Evolutionary conservation across 2,329 filamentous ascomycete genomes (phyloP), one percentile per base, ranked within the genome.

Genomic region (Plectosphaerella plurivora): DNA sequence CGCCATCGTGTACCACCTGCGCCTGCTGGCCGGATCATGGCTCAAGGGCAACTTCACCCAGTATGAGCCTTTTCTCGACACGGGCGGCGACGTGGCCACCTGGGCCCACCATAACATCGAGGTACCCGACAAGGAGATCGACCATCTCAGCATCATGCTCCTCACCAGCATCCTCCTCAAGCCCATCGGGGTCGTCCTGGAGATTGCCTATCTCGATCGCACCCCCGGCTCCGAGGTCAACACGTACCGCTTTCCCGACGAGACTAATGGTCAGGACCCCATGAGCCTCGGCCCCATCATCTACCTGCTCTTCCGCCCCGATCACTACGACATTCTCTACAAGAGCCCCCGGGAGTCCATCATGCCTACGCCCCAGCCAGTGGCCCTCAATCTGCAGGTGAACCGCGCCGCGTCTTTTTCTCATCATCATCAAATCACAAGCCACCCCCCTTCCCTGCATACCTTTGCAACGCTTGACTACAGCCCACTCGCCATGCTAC

Each of bases 261-360:
- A 79, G 44, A 72, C 74, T 14, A 77, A 75, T 51, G 67, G 63
- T 4, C 73, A 76, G 51, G 73, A 76, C 50, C 61, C 68, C 44
- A 67, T 70, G 15, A 63, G 65, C 1, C 62, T 79, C 1, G 78
- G 74, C 0, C 75, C 77, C 24, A 75, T 81, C 33, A 81, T 86
- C 36, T 75, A 82, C 59, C 73, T 79, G 55, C 78, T 77, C 64
- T 92, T 73, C 80, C 85, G 74, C 66, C 95, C 75, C 42, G 91
- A 90, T 55, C 94, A 97, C 70, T 99, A 97, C 69, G 94, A 97
- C 68, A 86, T 99, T 55, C 79, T 97, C 35, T 99, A 99, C 75
- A 86, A 83, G 65, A 74, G 45, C 56, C 53, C 49, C 60, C 52
- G 58, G 65, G 56, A 24, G 25, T 25, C 37, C 16, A 22, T 16